phyloP scores from a whole-genome alignment of 192 early-diverging fungal species.

The Coemansia sp. region DNA sequence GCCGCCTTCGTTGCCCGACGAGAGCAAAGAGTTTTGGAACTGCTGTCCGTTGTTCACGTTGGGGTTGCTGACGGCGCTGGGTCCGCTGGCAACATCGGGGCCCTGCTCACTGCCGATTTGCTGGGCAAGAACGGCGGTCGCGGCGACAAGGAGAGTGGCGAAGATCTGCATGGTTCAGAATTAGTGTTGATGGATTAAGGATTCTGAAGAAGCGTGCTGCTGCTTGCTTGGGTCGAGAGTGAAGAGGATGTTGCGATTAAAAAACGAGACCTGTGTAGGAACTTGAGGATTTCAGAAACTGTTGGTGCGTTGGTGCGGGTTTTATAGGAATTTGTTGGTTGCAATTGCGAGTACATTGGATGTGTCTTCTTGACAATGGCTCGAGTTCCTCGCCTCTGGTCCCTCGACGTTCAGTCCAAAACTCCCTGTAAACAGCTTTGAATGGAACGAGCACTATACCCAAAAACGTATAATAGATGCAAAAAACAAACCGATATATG shows the following conservation, averaged over 20 bases:
- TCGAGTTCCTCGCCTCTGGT: too few species aligned
- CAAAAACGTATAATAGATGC: not conserved
- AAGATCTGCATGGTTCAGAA: constrained; percentile 46
- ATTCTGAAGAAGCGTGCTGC: constrained; percentile 3
- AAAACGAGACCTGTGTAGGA: constrained; percentile 2
- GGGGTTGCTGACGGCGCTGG: constrained; percentile 37
- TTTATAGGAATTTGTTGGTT: not conserved
- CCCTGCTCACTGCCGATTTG: constrained; percentile 37
- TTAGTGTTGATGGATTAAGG: not conserved
- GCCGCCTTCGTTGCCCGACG: constrained; percentile 23
- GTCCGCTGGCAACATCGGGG: constrained; percentile 25
- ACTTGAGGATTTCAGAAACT: not conserved
- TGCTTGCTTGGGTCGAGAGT: not conserved
- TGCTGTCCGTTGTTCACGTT: constrained; percentile 51
- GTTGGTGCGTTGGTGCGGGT: not conserved
- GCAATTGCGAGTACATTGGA: too few species aligned
- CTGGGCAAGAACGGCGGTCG: constrained; percentile 50
- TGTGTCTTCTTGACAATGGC: too few species aligned
- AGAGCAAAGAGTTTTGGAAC: constrained; percentile 32
- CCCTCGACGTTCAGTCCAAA: too few species aligned
- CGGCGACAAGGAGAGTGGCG: constrained; percentile 50
- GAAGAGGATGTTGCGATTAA: not conserved
- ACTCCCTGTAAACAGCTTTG: too few species aligned
- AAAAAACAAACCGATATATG: not conserved
- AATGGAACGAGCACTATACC: not conserved